Percentiles rank a stretch among this genome's conserved stretches.
Evolutionary conservation across 106 monocot species (phyloP).

Genomic region (Iris macrosiphon): DNA sequence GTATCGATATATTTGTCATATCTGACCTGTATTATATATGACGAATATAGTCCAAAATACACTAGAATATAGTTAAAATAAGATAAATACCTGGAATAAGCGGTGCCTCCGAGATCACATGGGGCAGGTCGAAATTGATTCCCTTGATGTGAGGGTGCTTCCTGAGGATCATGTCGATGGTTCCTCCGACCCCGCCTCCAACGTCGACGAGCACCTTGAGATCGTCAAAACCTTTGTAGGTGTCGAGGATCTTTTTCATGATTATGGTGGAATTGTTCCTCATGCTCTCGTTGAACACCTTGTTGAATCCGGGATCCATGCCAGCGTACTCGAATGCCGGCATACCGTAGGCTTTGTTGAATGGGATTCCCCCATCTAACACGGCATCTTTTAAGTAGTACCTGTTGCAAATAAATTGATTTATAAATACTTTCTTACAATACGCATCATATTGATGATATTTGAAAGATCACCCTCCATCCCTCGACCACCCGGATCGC

Average conservation of each 20-base stretch:
- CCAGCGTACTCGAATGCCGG: slow-evolving; percentile 39
- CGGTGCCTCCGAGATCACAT: slow-evolving; percentile 19
- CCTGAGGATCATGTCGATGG: slow-evolving; percentile 11
- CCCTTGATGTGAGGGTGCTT: slow-evolving; percentile 17
- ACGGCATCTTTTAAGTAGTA: slow-evolving; percentile 32
- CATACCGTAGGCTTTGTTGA: slow-evolving; percentile 44
- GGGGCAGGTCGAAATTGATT: slow-evolving; percentile 28
- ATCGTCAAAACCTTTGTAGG: slow-evolving; percentile 21
- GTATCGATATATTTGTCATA: not conserved
- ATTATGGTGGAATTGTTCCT: slow-evolving; percentile 32
- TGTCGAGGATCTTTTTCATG: slow-evolving; percentile 29
- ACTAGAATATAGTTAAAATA: too few relatives aligned
- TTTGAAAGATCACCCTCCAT: too few relatives aligned
- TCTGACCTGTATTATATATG: too few relatives aligned
- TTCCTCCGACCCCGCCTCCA: slow-evolving; percentile 27
- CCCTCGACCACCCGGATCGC: too few relatives aligned
- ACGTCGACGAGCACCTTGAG: slow-evolving; percentile 19
- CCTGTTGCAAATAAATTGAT: slow-evolving; percentile 11
- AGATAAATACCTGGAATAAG: not conserved
- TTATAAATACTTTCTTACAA: too few relatives aligned
- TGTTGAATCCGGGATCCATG: slow-evolving; percentile 26
- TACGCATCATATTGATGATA: too few relatives aligned
- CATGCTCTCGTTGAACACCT: slow-evolving; percentile 51
- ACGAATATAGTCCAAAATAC: too few relatives aligned
- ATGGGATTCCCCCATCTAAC: slow-evolving; percentile 30